Percentiles rank a stretch among this genome's conserved stretches.
These are phyloP conservation scores for Antarctomyces pellizariae DNA, from an alignment of 495 filamentous ascomycete genomes.

Conservation along the genomic window DNA sequence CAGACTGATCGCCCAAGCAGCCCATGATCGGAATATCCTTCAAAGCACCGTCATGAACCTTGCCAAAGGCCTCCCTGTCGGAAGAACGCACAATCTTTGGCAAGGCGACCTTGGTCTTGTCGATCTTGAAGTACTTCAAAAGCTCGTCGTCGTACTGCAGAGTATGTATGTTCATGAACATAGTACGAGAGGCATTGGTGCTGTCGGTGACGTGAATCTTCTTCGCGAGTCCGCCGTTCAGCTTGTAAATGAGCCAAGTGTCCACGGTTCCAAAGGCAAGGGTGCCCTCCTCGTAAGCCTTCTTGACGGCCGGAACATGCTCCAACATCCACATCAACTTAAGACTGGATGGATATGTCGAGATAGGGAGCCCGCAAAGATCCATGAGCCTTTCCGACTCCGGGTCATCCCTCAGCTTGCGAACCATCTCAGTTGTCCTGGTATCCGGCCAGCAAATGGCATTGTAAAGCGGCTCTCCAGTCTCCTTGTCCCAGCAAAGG, in stretches of 20 bases:
- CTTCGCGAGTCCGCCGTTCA: conserved; percentile 55
- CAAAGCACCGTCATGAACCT: conserved; percentile 37
- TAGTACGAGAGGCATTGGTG: conserved; percentile 82
- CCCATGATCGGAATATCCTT: conserved; percentile 63
- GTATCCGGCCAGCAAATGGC: conserved; percentile 93
- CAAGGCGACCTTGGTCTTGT: conserved; percentile 48
- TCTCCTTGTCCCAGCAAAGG: conserved; percentile 71
- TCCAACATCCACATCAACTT: conserved; percentile 72
- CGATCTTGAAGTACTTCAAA: conserved; percentile 63
- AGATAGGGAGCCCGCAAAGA: conserved; percentile 72
- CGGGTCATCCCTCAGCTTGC: conserved; percentile 45
- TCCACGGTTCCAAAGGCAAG: conserved; percentile 88
- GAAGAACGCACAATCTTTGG: conserved; percentile 79
- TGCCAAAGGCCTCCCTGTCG: conserved; percentile 51
- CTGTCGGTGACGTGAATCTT: conserved; percentile 66
- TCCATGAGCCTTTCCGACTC: conserved; percentile 46
- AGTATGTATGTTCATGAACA: conserved; percentile 87
- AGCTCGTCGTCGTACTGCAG: conserved; percentile 67
- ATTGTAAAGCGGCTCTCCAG: conserved; percentile 68
- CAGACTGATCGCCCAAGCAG: conserved; percentile 81
- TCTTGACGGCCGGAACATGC: conserved; percentile 44
- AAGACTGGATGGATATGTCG: conserved; percentile 80
- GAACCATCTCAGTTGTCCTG: conserved; percentile 52
- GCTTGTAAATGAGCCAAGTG: conserved; percentile 72
- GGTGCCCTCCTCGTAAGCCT: conserved; percentile 58